A percentile compares a stretch with the other conserved stretches of the same genome.
Conservation (phyloP, 208 protist genomes). For the Polymyxa betae region DNA sequence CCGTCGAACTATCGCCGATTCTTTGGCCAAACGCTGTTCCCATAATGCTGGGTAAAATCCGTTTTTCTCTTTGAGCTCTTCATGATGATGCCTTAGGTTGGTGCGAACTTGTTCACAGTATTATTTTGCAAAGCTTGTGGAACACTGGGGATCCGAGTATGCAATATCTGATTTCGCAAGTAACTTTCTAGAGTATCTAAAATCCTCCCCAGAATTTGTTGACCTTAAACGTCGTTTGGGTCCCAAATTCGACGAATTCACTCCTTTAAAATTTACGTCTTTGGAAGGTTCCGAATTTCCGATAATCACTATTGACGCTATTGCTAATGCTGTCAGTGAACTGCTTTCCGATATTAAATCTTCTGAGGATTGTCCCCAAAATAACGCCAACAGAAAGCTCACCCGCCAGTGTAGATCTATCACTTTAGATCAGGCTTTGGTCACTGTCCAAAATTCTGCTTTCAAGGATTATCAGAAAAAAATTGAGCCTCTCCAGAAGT, state of each 20-base stretch:
- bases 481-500: background rate
- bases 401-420: background rate
- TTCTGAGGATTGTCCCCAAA: background rate
- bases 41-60: conserved; percentile 12
- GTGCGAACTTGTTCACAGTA: background rate
- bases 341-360: background rate
- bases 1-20: background rate
- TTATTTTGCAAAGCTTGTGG: background rate
- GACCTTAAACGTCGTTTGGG: background rate
- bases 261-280: background rate
- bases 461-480: conserved; percentile 26
- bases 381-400: background rate
- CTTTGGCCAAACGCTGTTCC: background rate
- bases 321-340: background rate
- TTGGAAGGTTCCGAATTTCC: background rate
- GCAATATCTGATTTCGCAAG: background rate
- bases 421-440: background rate
- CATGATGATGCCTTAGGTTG: conserved; percentile 15
- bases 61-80: background rate
- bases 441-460: background rate
- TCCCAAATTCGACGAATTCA: background rate
- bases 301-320: background rate
- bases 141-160: background rate
- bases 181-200: background rate
- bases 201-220: background rate